Evolutionary conservation across 2,329 filamentous ascomycete genomes (phyloP), one percentile per base, ranked within the genome.

Genomic region (Aspergillus puulaauensis): DNA sequence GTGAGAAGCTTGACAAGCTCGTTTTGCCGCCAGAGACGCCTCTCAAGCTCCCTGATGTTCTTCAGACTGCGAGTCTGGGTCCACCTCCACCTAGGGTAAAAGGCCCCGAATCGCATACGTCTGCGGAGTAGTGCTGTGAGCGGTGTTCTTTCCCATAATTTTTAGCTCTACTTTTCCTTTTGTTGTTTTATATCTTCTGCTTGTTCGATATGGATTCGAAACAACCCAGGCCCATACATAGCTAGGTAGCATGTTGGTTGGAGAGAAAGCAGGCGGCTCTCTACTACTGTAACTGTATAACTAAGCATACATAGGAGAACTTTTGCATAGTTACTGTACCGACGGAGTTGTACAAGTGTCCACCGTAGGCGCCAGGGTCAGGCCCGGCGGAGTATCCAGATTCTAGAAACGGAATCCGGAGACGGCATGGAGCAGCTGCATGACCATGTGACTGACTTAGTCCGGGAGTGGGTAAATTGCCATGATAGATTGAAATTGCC

Each of bases 1-100:
- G 95, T 37, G 91, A 97, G 77, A 88, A 90, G 70, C 79, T 99
- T 39, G 81, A 87, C 1, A 90, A 90, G 59, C 76, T 90, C 11
- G 51, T 83, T 82, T 85, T 19, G 75, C 80, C 53, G 77, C 82
- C 19, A 9, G 61, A 67, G 39, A 69, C 73, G 8, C 86, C 85
- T 2, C 86, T 93, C 72, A 88, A 90, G 68, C 75, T 93, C 15
- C 91, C 91, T 0, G 83, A 83, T 7, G 69, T 72, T 14, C 59
- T 77, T 44, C 69, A 71, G 61, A 63, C 67, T 55, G 66, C 65
- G 58, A 70, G 58, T 53, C 60, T 72, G 56, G 70, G 61, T 46
- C 65, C 66, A 40, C 67, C 66, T 19, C 35, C 35, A 21, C 55
- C 63, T 21, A 58, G 52, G 51, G 63, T 61, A 21, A 66, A 62